These are phyloP conservation scores for Paraconiothyrium sp. DNA, from an alignment of 2,329 filamentous ascomycete species.

Conservation along the genomic window DNA sequence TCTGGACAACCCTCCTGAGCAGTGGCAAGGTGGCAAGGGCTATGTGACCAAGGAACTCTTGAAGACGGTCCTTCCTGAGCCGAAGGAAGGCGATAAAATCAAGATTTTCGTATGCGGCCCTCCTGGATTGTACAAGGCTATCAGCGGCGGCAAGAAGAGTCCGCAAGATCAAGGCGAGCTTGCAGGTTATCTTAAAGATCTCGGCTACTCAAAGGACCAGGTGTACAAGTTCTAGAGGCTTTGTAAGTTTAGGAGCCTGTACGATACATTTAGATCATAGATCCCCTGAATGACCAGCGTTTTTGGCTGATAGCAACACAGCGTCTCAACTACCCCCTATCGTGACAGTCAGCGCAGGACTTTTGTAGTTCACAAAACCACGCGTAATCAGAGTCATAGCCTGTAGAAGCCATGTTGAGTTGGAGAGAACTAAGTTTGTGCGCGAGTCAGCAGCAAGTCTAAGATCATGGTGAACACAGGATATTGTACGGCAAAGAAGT, in stretches of 20 bases:
- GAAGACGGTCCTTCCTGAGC: conserved; percentile 93
- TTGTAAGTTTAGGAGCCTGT: conserved; percentile 22
- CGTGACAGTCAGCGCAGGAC: not conserved
- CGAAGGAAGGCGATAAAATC: conserved; percentile 83
- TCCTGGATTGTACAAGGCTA: conserved; percentile 90
- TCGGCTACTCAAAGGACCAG: conserved; percentile 87
- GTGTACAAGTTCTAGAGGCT: conserved; percentile 76
- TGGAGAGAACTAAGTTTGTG: too few species aligned
- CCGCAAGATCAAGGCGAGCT: conserved; percentile 96
- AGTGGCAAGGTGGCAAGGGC: conserved; percentile 80
- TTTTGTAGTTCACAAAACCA: not conserved
- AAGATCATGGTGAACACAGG: not conserved
- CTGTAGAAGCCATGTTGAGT: too few species aligned
- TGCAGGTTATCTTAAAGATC: conserved; percentile 79
- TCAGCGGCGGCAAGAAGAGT: conserved; percentile 89
- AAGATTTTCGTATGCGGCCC: conserved; percentile 98
- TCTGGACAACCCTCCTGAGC: conserved; percentile 82
- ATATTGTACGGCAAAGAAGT: not conserved
- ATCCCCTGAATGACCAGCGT: conserved; percentile 8
- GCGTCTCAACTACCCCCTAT: not conserved
- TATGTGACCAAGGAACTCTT: conserved; percentile 89
- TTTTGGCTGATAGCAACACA: not conserved
- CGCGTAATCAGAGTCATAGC: too few species aligned
- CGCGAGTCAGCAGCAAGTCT: too few species aligned
- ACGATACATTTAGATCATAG: conserved; percentile 28